Evolutionary conservation across 129 eudicot genomes (phyloP).

Genomic region (carrot (Daucus carota)): DH1_v3.0 NC_030386.2:4912001-4912500

Average conservation of each 20-base stretch:
- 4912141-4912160: conserved; percentile 45
- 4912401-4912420: conserved; percentile 43
- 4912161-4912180: conserved; percentile 73
- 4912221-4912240: conserved; percentile 26
- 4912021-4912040: too few relatives aligned
- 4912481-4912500: conserved; percentile 19
- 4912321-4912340: not conserved
- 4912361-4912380: conserved; percentile 29
- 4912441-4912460: conserved; percentile 1
- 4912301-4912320: conserved; percentile 20
- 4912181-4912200: conserved; percentile 51
- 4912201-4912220: conserved; percentile 47
- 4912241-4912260: conserved; percentile 42
- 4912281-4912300: conserved; percentile 20
- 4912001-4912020: not conserved
- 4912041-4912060: not conserved
- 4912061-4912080: conserved; percentile 41
- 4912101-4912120: conserved; percentile 64
- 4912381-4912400: conserved; percentile 52
- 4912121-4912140: conserved; percentile 30
- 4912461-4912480: conserved; percentile 12
- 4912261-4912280: conserved; percentile 13
- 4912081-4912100: conserved; percentile 53
- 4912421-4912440: conserved; percentile 4
- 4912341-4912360: conserved; percentile 29